Evolutionary conservation across 768 basidiomycete species (phyloP), one percentile per base, ranked within the genome.

Genomic region (Mycena belliarum): DNA sequence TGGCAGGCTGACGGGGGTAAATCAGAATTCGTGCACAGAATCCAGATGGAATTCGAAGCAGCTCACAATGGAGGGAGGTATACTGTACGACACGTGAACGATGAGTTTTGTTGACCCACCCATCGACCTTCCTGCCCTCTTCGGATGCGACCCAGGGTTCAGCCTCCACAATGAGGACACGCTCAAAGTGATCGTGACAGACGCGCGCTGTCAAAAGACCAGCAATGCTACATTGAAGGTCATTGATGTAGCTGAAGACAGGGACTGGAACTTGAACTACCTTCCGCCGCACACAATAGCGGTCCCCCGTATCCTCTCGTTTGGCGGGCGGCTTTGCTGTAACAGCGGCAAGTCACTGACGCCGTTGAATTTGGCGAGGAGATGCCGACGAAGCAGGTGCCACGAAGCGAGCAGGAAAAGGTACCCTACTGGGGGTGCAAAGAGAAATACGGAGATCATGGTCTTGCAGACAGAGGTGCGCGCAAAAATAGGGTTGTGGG

Each of bases 151-250:
- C 20, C 67, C 68, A 71, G n/a, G 49, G 50, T 38, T 74, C 73
- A 14, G 72, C 56, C 35, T 74, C 73, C 37, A 74, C 56, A 28
- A 74, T 63, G 16, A 73, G 33, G 28, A 74, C 71, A 3, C 58
- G 46, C 38, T 71, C 66, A 53, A 73, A 74, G 43, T 72, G 70
- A 49, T 68, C 66, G 21, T 69, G 64, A 49, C 71, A 73, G 23
- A 72, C 60, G 6, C 70, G 61, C 2, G 72, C 72, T 12, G 72
- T 55, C 9, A 68, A 46, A 6, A 74, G 56, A 1, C 73, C 73
- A 18, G 66, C 68, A n/a, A 73, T 66, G 43, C 72, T 73, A n/a
- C n/a, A n/a, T n/a, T 9, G 8, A 5, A 23, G 7, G 29, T n/a
- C 7, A n/a, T 6, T 5, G 20, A 32, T 32, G 18, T 2, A 24